Evolutionary conservation across 768 basidiomycete species (phyloP), one percentile per base, ranked within the genome.

Genomic region (Tylopilus sp.): DNA sequence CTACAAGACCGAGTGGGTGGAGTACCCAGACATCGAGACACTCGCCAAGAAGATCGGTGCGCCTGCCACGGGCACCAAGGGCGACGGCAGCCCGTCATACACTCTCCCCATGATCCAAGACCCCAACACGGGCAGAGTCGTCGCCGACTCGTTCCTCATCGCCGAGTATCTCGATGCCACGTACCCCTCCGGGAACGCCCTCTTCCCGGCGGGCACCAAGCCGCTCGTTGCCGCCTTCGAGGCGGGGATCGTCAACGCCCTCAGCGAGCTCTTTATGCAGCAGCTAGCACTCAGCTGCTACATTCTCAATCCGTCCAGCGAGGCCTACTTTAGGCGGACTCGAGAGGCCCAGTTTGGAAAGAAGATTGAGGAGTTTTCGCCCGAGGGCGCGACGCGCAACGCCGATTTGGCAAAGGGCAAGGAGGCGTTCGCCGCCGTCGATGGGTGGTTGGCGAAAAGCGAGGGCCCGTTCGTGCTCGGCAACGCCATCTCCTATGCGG

Each of bases 131-230:
- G 62, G 64, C 2, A 55, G 50, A 12, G 58, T 68, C 48, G 21
- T 78, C 23, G 31, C 74, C 0, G 76, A 80, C 47, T 75, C 75
- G 6, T 65, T 70, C 48, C 58, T 60, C 17, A 79, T 79, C 44
- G 75, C 76, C 0, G 64, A 68, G 50, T 79, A 79, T 50, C 75
- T 78, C 33, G 78, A 80, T 28, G 64, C 57, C 15, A 61, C 63
- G 0, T 79, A 76, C 54, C 75, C 77, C 5, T 23, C 33, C 10
- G 69, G 70, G 2, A 69, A 68, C 7, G 52, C 49, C 11, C 60
- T 81, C 40, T 71, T 83, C 60, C 78, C 78, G 0, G 20, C 47
- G 4, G 74, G 72, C 17, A 71, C 69, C 0, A 60, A 63, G 23
- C 73, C 71, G 1, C 60, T 81, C 10, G 68, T 79, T 44, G 63